These are phyloP conservation scores for Candida sp. DNA, from an alignment of 1,139 yeast species.

Conservation along the genomic window DNA sequence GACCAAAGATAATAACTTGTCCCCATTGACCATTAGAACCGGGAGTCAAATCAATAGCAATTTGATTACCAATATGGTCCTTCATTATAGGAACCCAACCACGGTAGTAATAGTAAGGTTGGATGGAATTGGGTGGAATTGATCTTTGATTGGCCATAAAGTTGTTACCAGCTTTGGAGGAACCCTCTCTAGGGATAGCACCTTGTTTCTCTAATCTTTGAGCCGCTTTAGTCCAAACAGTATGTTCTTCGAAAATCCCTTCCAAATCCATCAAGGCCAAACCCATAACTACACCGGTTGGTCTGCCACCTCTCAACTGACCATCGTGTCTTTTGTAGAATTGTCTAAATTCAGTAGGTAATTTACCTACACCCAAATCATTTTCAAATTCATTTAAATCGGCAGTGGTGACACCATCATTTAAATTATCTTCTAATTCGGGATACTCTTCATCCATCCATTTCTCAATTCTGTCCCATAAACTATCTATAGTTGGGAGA, in stretches of 20 bases:
- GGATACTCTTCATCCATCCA: constrained; percentile 82
- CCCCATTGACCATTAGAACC: constrained; percentile 62
- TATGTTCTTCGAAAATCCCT: constrained; percentile 65
- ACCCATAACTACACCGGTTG: constrained; percentile 74
- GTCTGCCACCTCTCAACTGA: constrained; percentile 72
- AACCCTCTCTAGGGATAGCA: constrained; percentile 4
- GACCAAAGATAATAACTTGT: constrained; percentile 60
- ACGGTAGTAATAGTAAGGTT: constrained; percentile 52
- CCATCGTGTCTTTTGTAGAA: constrained; percentile 78
- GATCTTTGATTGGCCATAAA: constrained; percentile 53
- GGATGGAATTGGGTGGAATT: constrained; percentile 55
- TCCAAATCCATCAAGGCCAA: constrained; percentile 70
- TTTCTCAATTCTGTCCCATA: constrained; percentile 71
- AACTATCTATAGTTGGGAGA: constrained; percentile 63
- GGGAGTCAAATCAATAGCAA: constrained; percentile 62
- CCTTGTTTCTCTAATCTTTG: constrained; percentile 37
- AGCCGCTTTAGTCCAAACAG: constrained; percentile 71
- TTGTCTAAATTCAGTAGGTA: constrained; percentile 76
- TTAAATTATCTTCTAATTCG: constrained; percentile 70
- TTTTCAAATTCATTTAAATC: constrained; percentile 77
- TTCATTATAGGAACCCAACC: constrained; percentile 61
- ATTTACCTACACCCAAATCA: constrained; percentile 59
- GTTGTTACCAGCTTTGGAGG: constrained; percentile 15
- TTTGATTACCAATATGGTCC: constrained; percentile 58
- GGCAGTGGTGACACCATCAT: constrained; percentile 68